Evolutionary conservation across 1,284 basidiomycete genomes (phyloP).

Genomic region (Ganoderma sinense): DNA sequence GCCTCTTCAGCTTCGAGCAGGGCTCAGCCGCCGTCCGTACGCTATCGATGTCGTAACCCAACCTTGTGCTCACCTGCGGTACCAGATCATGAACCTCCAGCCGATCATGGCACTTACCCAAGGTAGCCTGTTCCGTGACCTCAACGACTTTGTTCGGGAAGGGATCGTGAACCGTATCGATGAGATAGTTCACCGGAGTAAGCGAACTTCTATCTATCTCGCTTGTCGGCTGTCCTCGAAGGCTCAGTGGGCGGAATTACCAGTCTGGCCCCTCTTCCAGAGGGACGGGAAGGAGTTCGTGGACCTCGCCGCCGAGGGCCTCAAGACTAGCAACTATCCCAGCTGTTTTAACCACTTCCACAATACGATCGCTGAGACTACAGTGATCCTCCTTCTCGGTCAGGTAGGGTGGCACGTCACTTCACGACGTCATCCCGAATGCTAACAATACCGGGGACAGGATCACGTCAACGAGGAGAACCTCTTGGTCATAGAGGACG

Average conservation of each 20-base stretch:
- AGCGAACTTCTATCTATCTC: conserved; percentile 4
- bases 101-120: conserved; percentile 35
- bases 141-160: conserved; percentile 34
- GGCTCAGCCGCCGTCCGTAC: conserved; percentile 41
- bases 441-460: conserved; percentile 25
- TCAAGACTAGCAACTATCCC: conserved; percentile 21
- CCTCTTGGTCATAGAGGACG: conserved; percentile 38
- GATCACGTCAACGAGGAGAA: conserved; percentile 37
- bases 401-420: conserved; percentile 31
- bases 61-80: not conserved
- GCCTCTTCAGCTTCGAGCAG: conserved; percentile 44
- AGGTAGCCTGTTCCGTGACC: conserved; percentile 32
- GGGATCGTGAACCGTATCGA: conserved; percentile 35
- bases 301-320: conserved; percentile 21
- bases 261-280: conserved; percentile 35
- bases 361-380: conserved; percentile 39
- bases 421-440: not conserved
- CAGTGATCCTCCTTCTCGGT: conserved; percentile 42
- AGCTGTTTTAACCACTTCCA: conserved; percentile 32
- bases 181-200: conserved; percentile 33
- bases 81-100: conserved; percentile 37
- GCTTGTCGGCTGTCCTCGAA: not conserved
- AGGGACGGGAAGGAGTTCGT: conserved; percentile 30
- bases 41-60: conserved; percentile 7
- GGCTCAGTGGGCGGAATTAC: not conserved